Evolutionary conservation across 306 rosid species (phyloP).

Genomic region (Sesbania bispinosa): DNA sequence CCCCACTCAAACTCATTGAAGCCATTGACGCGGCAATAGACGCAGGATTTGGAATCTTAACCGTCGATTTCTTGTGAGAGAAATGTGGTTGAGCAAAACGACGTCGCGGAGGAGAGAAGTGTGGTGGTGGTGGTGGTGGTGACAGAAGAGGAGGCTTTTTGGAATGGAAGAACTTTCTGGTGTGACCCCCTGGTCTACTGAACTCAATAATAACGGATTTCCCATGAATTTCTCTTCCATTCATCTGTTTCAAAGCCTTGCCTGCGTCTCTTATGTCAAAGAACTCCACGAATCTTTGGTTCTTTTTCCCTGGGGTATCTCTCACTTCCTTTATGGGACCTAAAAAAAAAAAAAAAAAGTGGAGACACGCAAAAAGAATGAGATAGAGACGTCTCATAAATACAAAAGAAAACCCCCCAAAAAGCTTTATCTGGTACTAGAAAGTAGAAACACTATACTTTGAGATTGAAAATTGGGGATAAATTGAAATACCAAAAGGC

Average conservation of each 20-base stretch:
- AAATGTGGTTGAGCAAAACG: slow-evolving; percentile 21
- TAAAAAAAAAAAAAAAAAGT: slow-evolving; percentile 4
- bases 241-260: slow-evolving; percentile 62
- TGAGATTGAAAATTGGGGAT: slow-evolving; percentile 24
- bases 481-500: slow-evolving; percentile 51
- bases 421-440: neutral
- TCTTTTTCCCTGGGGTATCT: slow-evolving; percentile 63
- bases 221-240: slow-evolving; percentile 65
- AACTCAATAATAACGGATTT: slow-evolving; percentile 56
- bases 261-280: slow-evolving; percentile 77
- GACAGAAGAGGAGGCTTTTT: neutral
- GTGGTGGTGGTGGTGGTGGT: neutral
- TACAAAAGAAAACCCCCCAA: too few species aligned
- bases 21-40: slow-evolving; percentile 29
- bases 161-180: slow-evolving; percentile 37
- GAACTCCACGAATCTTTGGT: slow-evolving; percentile 79
- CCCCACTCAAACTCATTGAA: slow-evolving; percentile 32
- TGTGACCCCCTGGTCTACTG: slow-evolving; percentile 67
- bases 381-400: slow-evolving; percentile 11
- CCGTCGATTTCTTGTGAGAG: slow-evolving; percentile 17
- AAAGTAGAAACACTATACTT: neutral
- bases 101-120: slow-evolving; percentile 7
- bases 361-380: neutral
- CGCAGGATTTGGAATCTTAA: neutral
- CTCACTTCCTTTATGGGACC: slow-evolving; percentile 86